These are phyloP conservation scores for Kluyveromyces sp. DNA, from an alignment of 1,139 yeast genomes.

Conservation along the genomic window DNA sequence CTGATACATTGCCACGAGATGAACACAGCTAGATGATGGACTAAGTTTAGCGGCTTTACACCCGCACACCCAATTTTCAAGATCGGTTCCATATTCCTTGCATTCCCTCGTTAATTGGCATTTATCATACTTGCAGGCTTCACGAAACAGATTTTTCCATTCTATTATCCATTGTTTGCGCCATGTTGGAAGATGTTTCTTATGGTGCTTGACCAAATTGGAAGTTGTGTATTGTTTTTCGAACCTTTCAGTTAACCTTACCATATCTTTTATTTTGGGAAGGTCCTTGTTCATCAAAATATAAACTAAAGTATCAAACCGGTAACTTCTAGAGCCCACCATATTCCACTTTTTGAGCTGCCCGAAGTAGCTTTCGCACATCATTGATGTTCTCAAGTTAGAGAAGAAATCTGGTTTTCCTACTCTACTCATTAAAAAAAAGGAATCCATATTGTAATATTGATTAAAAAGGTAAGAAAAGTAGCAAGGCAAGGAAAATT, in stretches of 20 bases:
- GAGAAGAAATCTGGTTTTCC: slow-evolving; percentile 1
- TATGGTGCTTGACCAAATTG: background rate
- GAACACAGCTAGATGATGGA: background rate
- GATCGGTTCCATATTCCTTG: background rate
- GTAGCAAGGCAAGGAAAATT: background rate
- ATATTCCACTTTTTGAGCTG: slow-evolving; percentile 1
- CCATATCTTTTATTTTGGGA: background rate
- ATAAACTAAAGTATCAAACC: background rate
- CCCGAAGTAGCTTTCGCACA: background rate
- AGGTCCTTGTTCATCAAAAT: background rate
- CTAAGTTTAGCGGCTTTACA: background rate
- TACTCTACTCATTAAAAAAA: background rate
- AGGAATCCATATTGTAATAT: background rate
- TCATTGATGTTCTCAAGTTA: background rate
- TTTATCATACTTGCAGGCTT: background rate
- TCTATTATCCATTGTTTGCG: slow-evolving; percentile 1
- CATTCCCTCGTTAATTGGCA: background rate
- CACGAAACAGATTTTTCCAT: background rate
- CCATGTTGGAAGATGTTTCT: background rate
- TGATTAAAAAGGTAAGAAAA: background rate
- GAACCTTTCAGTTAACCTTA: background rate
- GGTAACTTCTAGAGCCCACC: background rate
- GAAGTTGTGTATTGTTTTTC: background rate
- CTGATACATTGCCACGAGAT: background rate
- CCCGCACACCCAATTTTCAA: background rate